Evolutionary conservation across 2,329 filamentous ascomycete genomes (phyloP).

Genomic region (Botryotinia globosa): DNA sequence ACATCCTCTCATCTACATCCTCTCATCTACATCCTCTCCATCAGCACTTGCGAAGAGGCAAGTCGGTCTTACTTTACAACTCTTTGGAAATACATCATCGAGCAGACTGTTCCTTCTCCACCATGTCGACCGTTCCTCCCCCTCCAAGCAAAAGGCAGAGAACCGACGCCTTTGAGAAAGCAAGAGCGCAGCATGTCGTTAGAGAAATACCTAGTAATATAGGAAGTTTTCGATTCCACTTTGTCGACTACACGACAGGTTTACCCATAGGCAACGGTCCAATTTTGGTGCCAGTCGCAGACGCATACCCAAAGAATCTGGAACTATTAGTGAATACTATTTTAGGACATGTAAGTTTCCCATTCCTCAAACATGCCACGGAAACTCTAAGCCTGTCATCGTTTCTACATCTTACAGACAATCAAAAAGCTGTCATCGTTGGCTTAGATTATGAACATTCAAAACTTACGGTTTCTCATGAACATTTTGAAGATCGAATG

Average conservation of each 20-base stretch:
- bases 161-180: conserved; percentile 68
- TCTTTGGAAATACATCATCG: neutral
- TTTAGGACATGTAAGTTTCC: conserved; percentile 62
- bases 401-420: neutral
- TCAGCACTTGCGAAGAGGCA: neutral
- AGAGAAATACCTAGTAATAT: conserved; percentile 62
- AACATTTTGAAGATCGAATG: accelerated
- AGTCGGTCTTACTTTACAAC: neutral
- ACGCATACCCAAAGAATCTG: conserved; percentile 85
- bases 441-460: neutral
- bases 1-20: too few relatives aligned
- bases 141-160: conserved; percentile 86
- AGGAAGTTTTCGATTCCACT: conserved; percentile 81
- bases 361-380: neutral
- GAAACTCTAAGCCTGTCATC: neutral
- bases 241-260: conserved; percentile 78
- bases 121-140: conserved; percentile 79
- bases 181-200: conserved; percentile 73
- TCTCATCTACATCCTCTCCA: neutral
- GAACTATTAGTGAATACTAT: conserved; percentile 83
- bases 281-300: conserved; percentile 73
- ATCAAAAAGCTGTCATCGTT: neutral
- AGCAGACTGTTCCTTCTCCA: neutral
- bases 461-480: neutral
- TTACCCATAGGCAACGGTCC: conserved; percentile 60